Evolutionary conservation across 2,329 filamentous ascomycete genomes (phyloP).

Genomic region (Aspergillus candidus): DNA sequence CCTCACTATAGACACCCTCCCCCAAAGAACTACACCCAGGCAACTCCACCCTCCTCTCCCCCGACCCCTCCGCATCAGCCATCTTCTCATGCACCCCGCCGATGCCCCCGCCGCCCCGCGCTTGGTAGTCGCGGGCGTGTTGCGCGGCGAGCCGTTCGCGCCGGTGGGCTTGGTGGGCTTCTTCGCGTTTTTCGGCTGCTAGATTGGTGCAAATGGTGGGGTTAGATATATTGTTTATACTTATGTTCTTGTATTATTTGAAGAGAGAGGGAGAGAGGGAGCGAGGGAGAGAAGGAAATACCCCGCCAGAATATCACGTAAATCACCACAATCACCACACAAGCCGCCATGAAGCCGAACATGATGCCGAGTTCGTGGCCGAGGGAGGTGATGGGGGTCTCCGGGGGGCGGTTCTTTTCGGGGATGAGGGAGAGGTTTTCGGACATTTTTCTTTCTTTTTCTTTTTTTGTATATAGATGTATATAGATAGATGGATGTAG

Average conservation of each 20-base stretch:
- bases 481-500: not conserved
- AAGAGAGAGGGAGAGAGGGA: not conserved
- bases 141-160: slow-evolving; percentile 7
- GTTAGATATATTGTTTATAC: slow-evolving; percentile 1
- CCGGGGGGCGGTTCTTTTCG: slow-evolving; percentile 13
- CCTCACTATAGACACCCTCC: slow-evolving; percentile 1
- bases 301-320: slow-evolving; percentile 33
- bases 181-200: slow-evolving; percentile 27
- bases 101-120: slow-evolving; percentile 2
- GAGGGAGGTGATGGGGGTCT: slow-evolving; percentile 26
- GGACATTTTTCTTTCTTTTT: not conserved
- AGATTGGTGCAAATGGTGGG: slow-evolving; percentile 19
- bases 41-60: slow-evolving; percentile 10
- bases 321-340: slow-evolving; percentile 26
- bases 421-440: slow-evolving; percentile 1
- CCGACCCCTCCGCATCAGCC: slow-evolving; percentile 12
- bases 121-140: slow-evolving; percentile 12
- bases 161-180: slow-evolving; percentile 13
- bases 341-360: slow-evolving; percentile 33
- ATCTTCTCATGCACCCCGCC: slow-evolving; percentile 24
- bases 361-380: slow-evolving; percentile 35
- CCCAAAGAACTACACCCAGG: slow-evolving; percentile 7
- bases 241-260: too few species aligned
- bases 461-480: not conserved
- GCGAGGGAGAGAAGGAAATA: slow-evolving; percentile 9